Base-by-base conservation (phyloP, 2,329 filamentous ascomycete species). In the Intubia oerlemansii region DNA sequence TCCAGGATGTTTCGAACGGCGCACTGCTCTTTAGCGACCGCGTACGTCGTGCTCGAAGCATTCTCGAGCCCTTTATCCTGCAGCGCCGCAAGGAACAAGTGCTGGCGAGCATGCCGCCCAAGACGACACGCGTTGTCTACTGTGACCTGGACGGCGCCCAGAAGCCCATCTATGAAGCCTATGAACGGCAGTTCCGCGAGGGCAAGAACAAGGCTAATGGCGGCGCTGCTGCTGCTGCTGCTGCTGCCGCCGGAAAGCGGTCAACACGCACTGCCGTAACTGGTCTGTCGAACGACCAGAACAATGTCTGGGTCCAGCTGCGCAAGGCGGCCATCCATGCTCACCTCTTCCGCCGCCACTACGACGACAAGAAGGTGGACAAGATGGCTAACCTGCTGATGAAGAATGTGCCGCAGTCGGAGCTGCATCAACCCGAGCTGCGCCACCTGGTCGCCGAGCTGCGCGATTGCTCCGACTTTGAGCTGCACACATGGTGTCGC, bases 81-180 rank as follows among this genome's bases (percentile, higher is more conserved):
- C 80, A 91, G 36, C 68, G 88, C 7, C 85, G 88, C 53, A 98
- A 98, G 54, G 69, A 79, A 27, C 82, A 95, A 43, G 84, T 93
- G 7, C 61, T 95, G n/a, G 56, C 57, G 26, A 76, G 88, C 43
- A 62, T 98, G 37, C 84, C 88, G 0, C 57, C 61, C 29, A 95
- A 95, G 54, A 69, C 65, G 9, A 69, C 71, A 34, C 67, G 69
- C 4, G 72, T 93, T 2, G 70, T 84, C 35, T 75, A 76, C 43
- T 93, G 85, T 47, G 67, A 77, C 5, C 68, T 95, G 56, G 77
- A 75, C 17, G 54, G 62, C 3, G 56, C 59, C 0, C 88, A 98
- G 45, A 62, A 61, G 38, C 56, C 62, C 7, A 68, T 90, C 1
- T 95, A 95, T 49, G 56, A 71, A 4, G 54, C 57, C 12, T 65